Percentiles rank a stretch among this genome's conserved stretches.
phyloP scores from a whole-genome alignment of 306 rosid species.

The Clitoria ternatea region DNA sequence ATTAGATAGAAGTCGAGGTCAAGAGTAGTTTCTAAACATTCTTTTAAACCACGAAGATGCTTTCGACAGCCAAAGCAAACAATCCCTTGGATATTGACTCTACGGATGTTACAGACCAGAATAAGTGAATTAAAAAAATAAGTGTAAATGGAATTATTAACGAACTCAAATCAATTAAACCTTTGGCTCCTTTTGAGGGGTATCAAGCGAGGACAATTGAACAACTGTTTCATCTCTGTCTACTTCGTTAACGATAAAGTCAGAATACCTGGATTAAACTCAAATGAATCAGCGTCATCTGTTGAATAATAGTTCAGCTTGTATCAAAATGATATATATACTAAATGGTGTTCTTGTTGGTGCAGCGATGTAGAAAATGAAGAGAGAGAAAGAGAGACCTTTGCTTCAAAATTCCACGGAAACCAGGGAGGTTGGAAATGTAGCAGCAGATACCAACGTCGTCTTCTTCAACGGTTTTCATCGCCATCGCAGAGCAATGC shows the following conservation, averaged over 20 bases:
- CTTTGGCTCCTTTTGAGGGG: slow-evolving; percentile 41
- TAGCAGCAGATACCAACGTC: slow-evolving; percentile 82
- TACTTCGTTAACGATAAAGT: slow-evolving; percentile 93
- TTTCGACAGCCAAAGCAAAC: no score
- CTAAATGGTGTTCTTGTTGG: no score
- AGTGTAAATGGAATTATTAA: not conserved
- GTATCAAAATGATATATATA: no score
- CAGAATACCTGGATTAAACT: slow-evolving; percentile 70
- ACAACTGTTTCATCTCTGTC: slow-evolving; percentile 65
- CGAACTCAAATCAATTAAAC: not conserved
- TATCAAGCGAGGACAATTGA: slow-evolving; percentile 63
- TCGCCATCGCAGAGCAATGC: slow-evolving; percentile 33
- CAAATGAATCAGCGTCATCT: not conserved
- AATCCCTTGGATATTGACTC: no score
- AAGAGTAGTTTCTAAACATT: no score
- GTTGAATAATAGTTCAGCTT: not conserved
- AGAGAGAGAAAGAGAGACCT: slow-evolving; percentile 45
- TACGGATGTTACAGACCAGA: no score
- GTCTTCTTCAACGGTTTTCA: slow-evolving; percentile 55
- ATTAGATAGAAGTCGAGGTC: no score
- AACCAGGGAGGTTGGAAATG: slow-evolving; percentile 84
- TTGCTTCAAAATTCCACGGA: slow-evolving; percentile 85
- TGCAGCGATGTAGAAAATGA: not conserved
- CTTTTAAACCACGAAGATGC: no score
- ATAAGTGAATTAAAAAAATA: no score